Conservation (phyloP, 2,329 filamentous ascomycete genomes). For the Cercospora janseana region DNA sequence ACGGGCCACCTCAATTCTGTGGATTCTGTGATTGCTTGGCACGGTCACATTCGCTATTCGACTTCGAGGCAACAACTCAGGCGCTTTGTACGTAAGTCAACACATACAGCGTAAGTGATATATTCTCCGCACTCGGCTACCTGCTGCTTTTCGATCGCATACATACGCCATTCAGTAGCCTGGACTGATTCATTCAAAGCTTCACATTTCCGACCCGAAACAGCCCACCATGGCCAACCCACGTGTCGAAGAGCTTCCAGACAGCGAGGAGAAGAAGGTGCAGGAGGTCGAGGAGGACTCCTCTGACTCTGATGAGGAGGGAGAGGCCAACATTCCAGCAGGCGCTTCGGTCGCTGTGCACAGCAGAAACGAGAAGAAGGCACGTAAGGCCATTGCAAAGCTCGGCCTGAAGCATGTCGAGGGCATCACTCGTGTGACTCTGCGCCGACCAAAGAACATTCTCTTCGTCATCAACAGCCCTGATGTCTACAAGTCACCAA, state of each 20-base stretch:
- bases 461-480: slow-evolving; percentile 99
- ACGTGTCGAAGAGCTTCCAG: slow-evolving; percentile 94
- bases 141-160: too few species aligned
- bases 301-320: slow-evolving; percentile 68
- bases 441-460: slow-evolving; percentile 98
- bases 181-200: slow-evolving; percentile 7
- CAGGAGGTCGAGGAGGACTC: slow-evolving; percentile 68
- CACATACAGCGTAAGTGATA: too few species aligned
- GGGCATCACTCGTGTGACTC: slow-evolving; percentile 96
- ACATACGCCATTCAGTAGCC: neutral
- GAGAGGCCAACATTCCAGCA: slow-evolving; percentile 71
- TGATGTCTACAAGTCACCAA: slow-evolving; percentile 98
- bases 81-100: too few species aligned
- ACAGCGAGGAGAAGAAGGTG: slow-evolving; percentile 68
- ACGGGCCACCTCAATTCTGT: too few species aligned
- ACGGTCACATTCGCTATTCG: too few species aligned
- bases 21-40: too few species aligned
- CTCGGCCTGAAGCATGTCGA: slow-evolving; percentile 93
- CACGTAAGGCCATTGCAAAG: slow-evolving; percentile 98
- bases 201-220: slow-evolving; percentile 13
- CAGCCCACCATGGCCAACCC: slow-evolving; percentile 77
- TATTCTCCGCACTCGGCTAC: too few species aligned
- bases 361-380: slow-evolving; percentile 99
- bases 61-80: neutral
- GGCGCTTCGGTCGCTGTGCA: slow-evolving; percentile 89